Base-by-base conservation (phyloP, 169 alveolate genomes). In the Babesia ovata region DNA sequence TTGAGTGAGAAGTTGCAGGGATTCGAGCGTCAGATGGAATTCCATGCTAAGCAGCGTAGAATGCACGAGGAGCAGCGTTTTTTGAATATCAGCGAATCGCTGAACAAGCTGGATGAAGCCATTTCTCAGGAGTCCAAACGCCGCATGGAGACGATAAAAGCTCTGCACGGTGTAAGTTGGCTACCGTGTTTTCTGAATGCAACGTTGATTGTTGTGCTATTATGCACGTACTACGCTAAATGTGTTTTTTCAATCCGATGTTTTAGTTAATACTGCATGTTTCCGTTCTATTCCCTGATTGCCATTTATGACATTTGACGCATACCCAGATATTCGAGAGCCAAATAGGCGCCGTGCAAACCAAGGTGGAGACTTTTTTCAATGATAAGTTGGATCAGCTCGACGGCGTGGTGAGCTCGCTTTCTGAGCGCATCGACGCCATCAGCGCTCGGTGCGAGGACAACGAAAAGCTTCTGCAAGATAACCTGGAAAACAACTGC, bases 141-240 rank as follows among this genome's bases (percentile, higher is more conserved):
- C n/a, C 86, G 89, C 56, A 63, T 82, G 89, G 89, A 82, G 54
- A 82, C 89, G 28, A 73, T 82, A 12, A 82, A 82, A 39, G 89
- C 89, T 17, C 85, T 82, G 1, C 84, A 82, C 76, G 84, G 85
- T 19, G 89, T 82, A 50, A 44, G 89, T 73, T 52, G 16, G n/a
- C 3, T 6, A 33, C 6, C 39, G 39, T 33, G 39, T 33, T 33
- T 33, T 33, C 6, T 33, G 39, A 33, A 33, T 33, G n/a, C n/a
- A n/a, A n/a, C n/a, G n/a, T n/a, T n/a, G n/a, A n/a, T n/a, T n/a
- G n/a, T n/a, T n/a, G n/a, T n/a, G n/a, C n/a, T n/a, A 29, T 53
- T 53, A 21, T 21, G 17, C 22, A 53, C 16, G 26, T 53, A 9
- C 26, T 16, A 53, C 22, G 11, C 24, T 53, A 53, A 13, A 9